These are phyloP conservation scores for Teratosphaeria viscida DNA, from an alignment of 2,329 filamentous ascomycete species.

Conservation along the genomic window DNA sequence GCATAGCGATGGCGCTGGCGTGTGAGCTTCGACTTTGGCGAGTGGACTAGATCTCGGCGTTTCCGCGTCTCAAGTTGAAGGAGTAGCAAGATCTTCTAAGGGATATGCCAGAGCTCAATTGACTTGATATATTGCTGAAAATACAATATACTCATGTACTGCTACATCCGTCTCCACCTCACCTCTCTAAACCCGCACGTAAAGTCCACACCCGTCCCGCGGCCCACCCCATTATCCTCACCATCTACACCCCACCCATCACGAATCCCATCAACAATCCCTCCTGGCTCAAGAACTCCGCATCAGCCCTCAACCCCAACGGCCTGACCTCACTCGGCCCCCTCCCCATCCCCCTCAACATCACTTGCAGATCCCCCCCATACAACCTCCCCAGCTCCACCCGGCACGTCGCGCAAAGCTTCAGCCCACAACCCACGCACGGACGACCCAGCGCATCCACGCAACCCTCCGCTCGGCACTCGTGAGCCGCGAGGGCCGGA, in stretches of 20 bases:
- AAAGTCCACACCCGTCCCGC: background rate
- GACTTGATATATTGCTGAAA: background rate
- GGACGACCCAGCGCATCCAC: background rate
- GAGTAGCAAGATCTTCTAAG: background rate
- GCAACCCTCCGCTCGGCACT: conserved; percentile 19
- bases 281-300: conserved; percentile 22
- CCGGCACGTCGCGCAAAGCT: conserved; percentile 23
- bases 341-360: conserved; percentile 12
- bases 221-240: background rate
- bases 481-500: conserved; percentile 27
- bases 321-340: conserved; percentile 8
- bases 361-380: conserved; percentile 13
- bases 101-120: background rate
- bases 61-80: background rate
- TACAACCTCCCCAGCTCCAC: conserved; percentile 10
- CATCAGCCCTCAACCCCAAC: conserved; percentile 25
- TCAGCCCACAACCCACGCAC: conserved; percentile 21
- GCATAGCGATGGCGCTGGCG: background rate
- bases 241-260: background rate
- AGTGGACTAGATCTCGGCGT: background rate
- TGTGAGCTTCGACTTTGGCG: background rate
- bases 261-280: conserved; percentile 20
- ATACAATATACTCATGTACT: background rate
- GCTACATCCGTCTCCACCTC: background rate
- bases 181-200: background rate